Evolutionary conservation across 1,284 basidiomycete genomes (phyloP).

Genomic region (Serendipita sp.): DNA sequence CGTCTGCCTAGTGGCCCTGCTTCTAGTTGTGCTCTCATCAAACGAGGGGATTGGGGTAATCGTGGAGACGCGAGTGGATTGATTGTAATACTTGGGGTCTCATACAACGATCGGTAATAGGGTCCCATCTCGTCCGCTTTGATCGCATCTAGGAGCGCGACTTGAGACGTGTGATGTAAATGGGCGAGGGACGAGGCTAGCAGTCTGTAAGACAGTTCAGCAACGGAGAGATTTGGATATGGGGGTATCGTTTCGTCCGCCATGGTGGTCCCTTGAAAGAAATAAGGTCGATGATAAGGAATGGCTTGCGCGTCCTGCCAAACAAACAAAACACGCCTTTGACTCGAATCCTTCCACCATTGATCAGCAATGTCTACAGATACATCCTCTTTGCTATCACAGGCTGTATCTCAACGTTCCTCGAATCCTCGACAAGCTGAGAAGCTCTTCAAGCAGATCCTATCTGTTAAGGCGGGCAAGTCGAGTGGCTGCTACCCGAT

Average conservation of each 20-base stretch:
- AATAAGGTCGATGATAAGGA: conserved; percentile 17
- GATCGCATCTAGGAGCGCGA: conserved; percentile 60
- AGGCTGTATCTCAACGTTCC: conserved; percentile 26
- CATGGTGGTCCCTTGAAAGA: conserved; percentile 31
- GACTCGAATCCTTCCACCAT: neutral
- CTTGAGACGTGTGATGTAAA: conserved; percentile 53
- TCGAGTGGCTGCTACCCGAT: conserved; percentile 5
- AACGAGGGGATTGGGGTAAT: neutral
- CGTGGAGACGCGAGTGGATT: conserved; percentile 5
- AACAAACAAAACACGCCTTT: neutral
- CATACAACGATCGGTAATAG: conserved; percentile 37
- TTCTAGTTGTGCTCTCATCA: neutral
- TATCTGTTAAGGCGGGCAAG: conserved; percentile 26
- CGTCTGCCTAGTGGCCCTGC: conserved; percentile 16
- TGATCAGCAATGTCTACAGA: neutral
- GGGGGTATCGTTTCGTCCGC: conserved; percentile 73
- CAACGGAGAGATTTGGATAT: conserved; percentile 69
- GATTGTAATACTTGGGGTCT: neutral
- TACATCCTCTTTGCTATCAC: conserved; percentile 20
- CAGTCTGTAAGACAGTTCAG: conserved; percentile 66
- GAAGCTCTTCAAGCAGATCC: conserved; percentile 53
- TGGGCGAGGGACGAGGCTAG: conserved; percentile 44
- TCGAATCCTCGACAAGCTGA: conserved; percentile 31
- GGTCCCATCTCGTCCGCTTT: conserved; percentile 86
- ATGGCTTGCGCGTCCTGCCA: conserved; percentile 5